Base-by-base conservation (phyloP, 2,329 filamentous ascomycete genomes). In the Trichoderma atrobrunneum region DNA sequence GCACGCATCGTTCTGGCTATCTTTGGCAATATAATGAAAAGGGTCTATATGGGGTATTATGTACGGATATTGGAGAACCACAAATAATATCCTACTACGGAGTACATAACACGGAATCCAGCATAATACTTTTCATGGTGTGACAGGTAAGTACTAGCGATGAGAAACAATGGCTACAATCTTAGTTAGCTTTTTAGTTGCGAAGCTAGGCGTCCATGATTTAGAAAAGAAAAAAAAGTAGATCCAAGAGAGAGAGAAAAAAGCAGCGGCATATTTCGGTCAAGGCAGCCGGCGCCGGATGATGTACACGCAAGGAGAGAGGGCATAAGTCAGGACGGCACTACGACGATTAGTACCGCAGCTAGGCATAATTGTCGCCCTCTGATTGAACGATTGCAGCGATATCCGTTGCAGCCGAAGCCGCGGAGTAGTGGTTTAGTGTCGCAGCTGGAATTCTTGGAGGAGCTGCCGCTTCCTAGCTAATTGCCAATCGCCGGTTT, bases 361-460 rank as follows among this genome's bases (percentile, higher is more conserved):
- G 36, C 39, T 51, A 59, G 48, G 48, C 32, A 57, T 51, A 28
- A 60, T 48, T 68, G 30, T 60, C 54, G 65, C 26, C 34, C 39
- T 34, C 65, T 69, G 56, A 69, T 61, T 61, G 66, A 54, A 34
- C 28, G 39, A 51, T 48, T 26, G 48, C 28, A 26, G 68, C 68
- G 60, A 70, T 70, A 70, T 70, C 68, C 68, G 68, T 43, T 70
- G 68, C 21, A 70, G 59, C 68, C 68, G 66, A 70, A 63, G 43
- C 68, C 68, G 59, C 54, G 56, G 60, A 24, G 57, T 36, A 56
- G 21, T 70, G 30, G n/a, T 39, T 34, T 34, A 51, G 54, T 51
- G 43, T 51, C n/a, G n/a, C 43, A 69, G 26, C 57, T 48, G 43
- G 54, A 60, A 69, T 56, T 66, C 43, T 18, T 26, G 48, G 63